phyloP scores from a whole-genome alignment of 129 eudicot genomes.

The Heracleum sosnowskyi region DNA sequence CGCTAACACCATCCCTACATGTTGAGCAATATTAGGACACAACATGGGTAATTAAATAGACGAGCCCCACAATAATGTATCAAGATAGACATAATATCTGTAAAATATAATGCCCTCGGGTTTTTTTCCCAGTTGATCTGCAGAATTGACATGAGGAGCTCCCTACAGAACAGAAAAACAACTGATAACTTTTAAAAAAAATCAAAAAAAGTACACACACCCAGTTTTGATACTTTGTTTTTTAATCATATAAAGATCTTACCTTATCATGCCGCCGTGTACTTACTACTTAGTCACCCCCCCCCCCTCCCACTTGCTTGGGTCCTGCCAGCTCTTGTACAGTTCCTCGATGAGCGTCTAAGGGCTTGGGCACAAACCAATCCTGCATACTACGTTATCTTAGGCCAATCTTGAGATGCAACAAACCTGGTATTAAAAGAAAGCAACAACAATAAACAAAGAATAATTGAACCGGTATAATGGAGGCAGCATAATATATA shows the following conservation, averaged over 20 bases:
- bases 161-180: conserved; percentile 15
- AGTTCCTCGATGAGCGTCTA: conserved; percentile 82
- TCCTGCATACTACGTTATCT: conserved; percentile 71
- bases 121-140: too few relatives aligned
- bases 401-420: conserved; percentile 97
- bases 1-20: too few relatives aligned
- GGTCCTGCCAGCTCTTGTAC: conserved; percentile 79
- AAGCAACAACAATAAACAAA: background rate
- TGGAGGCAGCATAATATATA: background rate
- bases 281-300: conserved; percentile 47
- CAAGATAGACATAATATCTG: too few relatives aligned
- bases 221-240: background rate
- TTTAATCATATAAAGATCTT: background rate
- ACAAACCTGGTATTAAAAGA: conserved; percentile 23
- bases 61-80: too few relatives aligned
- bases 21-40: too few relatives aligned
- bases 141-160: too few relatives aligned
- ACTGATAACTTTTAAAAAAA: background rate
- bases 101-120: too few relatives aligned
- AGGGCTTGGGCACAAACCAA: conserved; percentile 87
- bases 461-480: background rate
- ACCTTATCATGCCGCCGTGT: conserved; percentile 87
- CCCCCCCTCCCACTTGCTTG: conserved; percentile 36
- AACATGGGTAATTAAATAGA: too few relatives aligned
- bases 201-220: background rate